phyloP scores from a whole-genome alignment of 2,329 filamentous ascomycete genomes.

The Nothopassalora personata region DNA sequence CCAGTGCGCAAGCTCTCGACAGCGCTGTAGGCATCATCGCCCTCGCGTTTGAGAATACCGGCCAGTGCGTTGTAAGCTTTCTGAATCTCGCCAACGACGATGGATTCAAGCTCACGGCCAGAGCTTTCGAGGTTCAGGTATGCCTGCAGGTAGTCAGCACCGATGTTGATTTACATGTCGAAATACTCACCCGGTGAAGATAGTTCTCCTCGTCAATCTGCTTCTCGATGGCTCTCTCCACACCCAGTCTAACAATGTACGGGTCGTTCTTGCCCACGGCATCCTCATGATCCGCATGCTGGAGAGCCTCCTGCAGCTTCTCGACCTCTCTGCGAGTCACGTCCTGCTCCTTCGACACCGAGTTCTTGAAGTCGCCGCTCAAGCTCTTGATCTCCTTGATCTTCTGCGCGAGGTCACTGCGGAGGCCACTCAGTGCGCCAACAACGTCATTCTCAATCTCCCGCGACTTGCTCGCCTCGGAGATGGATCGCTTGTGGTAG shows the following conservation, averaged over 20 bases:
- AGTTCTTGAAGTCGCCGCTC: conserved; percentile 93
- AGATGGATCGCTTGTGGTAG: conserved; percentile 74
- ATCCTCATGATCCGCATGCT: conserved; percentile 68
- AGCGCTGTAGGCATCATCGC: conserved; percentile 70
- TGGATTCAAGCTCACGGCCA: conserved; percentile 88
- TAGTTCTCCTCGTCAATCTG: conserved; percentile 98
- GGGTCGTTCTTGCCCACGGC: conserved; percentile 86
- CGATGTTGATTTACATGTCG: not conserved
- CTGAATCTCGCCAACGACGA: conserved; percentile 95
- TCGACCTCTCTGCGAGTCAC: conserved; percentile 72
- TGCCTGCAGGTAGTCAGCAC: conserved; percentile 53
- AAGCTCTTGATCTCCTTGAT: conserved; percentile 97
- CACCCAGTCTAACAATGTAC: conserved; percentile 76
- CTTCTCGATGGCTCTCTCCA: conserved; percentile 84
- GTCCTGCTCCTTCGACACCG: conserved; percentile 92
- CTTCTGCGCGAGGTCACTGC: conserved; percentile 87
- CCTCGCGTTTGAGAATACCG: conserved; percentile 84
- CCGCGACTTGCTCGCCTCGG: conserved; percentile 79
- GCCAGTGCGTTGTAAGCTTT: conserved; percentile 95
- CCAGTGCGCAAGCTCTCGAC: conserved; percentile 78
- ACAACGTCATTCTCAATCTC: conserved; percentile 93
- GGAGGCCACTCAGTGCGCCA: conserved; percentile 73
- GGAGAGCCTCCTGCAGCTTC: conserved; percentile 73
- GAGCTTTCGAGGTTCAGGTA: conserved; percentile 93
- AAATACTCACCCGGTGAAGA: conserved; percentile 67